Evolutionary conservation across 2,329 filamentous ascomycete species (phyloP), one percentile per base, ranked within the genome.

Genomic region (Paecilomyces sp.): DNA sequence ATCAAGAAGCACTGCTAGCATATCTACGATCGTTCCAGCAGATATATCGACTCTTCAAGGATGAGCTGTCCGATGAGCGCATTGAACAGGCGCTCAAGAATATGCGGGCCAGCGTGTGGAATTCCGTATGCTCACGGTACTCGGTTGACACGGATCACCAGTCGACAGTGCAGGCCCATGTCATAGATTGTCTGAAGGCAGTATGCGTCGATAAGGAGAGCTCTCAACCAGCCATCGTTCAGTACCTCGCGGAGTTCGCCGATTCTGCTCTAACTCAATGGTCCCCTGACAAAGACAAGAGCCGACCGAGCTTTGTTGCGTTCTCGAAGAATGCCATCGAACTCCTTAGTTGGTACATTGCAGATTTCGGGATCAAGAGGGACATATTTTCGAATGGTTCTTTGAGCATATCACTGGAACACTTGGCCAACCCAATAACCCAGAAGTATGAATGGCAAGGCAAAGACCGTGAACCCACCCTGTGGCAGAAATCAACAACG

Each of bases 1-100:
- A 94, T 65, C 91, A 96, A 70, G 87, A 88, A 59, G 92, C 90
- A 11, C 83, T 93, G n/a, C 78, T 90, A 31, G 89, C 92, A n/a
- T 97, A 96, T 76, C 84, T 94, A 1, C 83, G 87, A 24, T 83
- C 89, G 1, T 83, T 94, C 50, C 80, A 86, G 59, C 88, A 94
- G 66, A 82, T 97, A 1, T 96, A 96, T 68, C 83, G 85, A 0
- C 82, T 97, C 4, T 85, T 91, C 55, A 82, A 88, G 60, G 76
- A 80, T 7, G 82, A 85, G 15, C 77, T 96, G 22, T 82, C 83
- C 9, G 77, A 84, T 0, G 80, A 85, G 2, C 82, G 84, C 54
- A 84, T 92, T 8, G 78, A 82, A 50, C 82, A 81, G n/a, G 88
- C 95, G 73, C 80, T 96, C 1, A 78, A 78, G 2, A 84, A 96